phyloP scores from a whole-genome alignment of 306 rosid genomes.

The Herpetospermum pedunculosum region DNA sequence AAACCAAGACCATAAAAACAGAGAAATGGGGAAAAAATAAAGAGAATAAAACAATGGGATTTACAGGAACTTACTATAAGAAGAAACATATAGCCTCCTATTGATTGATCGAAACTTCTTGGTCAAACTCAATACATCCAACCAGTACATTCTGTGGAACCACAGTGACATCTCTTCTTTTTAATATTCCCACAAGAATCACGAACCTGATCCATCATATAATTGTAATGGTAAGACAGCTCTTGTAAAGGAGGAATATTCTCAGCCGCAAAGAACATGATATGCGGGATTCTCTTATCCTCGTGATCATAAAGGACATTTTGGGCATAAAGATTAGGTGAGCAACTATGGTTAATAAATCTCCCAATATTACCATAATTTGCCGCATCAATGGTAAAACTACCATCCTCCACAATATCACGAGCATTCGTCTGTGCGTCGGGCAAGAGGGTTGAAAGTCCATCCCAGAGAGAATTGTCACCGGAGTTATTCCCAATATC shows the following conservation, averaged over 20 bases:
- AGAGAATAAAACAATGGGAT: not conserved
- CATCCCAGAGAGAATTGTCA: slow-evolving; percentile 57
- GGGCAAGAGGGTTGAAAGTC: slow-evolving; percentile 51
- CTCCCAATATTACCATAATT: slow-evolving; percentile 77
- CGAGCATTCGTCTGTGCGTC: slow-evolving; percentile 31
- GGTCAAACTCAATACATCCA: slow-evolving; percentile 58
- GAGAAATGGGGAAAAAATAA: not conserved
- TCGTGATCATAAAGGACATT: slow-evolving; percentile 75
- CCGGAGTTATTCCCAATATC: slow-evolving; percentile 62
- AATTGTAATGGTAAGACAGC: slow-evolving; percentile 72
- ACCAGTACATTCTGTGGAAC: slow-evolving; percentile 66
- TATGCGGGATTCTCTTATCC: slow-evolving; percentile 81
- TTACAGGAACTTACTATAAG: slow-evolving; percentile 1
- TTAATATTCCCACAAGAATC: slow-evolving; percentile 69
- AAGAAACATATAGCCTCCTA: not conserved
- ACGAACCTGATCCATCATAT: slow-evolving; percentile 49
- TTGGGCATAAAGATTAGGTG: slow-evolving; percentile 94
- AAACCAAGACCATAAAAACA: not conserved
- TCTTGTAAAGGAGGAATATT: slow-evolving; percentile 93
- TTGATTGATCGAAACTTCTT: not conserved
- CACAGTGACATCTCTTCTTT: slow-evolving; percentile 73
- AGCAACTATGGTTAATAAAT: slow-evolving; percentile 83
- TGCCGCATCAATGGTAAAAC: slow-evolving; percentile 83
- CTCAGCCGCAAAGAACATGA: slow-evolving; percentile 88
- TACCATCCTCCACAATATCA: slow-evolving; percentile 37